Evolutionary conservation across 345 rosid genomes (phyloP), one percentile per base, ranked within the genome.

Genomic region (Syzygium jambos): DNA sequence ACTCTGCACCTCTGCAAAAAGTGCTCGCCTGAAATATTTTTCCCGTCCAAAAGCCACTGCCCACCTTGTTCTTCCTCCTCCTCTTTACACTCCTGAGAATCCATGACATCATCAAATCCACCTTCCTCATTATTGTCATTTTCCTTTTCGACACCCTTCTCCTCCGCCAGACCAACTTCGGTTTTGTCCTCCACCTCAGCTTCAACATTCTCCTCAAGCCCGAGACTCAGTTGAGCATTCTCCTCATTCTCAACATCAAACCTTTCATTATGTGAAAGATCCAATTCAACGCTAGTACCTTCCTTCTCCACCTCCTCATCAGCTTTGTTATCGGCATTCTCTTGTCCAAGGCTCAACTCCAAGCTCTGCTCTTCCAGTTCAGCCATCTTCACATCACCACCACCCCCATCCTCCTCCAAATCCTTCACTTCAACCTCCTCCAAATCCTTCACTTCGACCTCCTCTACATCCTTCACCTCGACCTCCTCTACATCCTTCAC

Each of bases 311-410:
- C 86, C 25, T 68, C 87, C 16, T 86, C 89, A 49, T 51, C 41
- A 51, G 51, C 59, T 34, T 57, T 80, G 22, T 38, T 41, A 52
- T 87, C 85, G 2, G 85, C 89, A 90, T 87, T 90, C 84, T 93
- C 95, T 51, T 90, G 88, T 56, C 96, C 95, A 51, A 96, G 93
- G 88, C 93, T 93, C 93, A 95, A 90, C 84, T 95, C 93, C 86
- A 96, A 92, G 49, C 86, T 91, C 85, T 93, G 92, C 90, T 93
- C 98, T 87, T 95, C 95, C 86, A 92, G 89, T 54, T 91, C 91
- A 30, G 7, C 46, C 46, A 43, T 43, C 46, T 43, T 43, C 46
- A 43, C 46, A 43, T 43, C 46, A 43, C 46, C 46, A 43, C 46
- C 46, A 43, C 95, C 87, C 22, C 89, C 85, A 61, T 59, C 65